Evolutionary conservation across 495 filamentous ascomycete species (phyloP), one percentile per base, ranked within the genome.

Genomic region (Daldinia childiae): DNA sequence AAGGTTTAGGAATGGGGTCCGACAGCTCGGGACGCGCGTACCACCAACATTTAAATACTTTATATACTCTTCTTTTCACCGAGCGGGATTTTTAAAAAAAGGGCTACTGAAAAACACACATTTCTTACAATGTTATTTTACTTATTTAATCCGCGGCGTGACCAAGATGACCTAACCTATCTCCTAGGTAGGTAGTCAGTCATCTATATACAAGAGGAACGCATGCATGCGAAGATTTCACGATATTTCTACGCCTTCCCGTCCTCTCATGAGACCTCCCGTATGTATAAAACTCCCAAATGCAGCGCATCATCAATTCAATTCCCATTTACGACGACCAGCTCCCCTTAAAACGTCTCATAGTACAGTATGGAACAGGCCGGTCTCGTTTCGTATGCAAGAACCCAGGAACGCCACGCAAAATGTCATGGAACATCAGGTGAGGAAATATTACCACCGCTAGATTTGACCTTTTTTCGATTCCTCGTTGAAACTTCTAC

Each of bases 401-500:
- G 30, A 64, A 34, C 48, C 69, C 69, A 55, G 52, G 55, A 72
- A 72, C 69, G 69, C 69, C 69, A 64, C 64, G 69, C 64, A 61
- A 64, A 45, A 64, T 60, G 45, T 64, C 60, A 52, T 61, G 60
- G 54, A 64, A 64, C 30, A 60, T 72, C 8, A 56, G 55, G 45
- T 56, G 54, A 58, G 43, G 36, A 68, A 66, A 57, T 32, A 36
- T 55, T 27, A 30, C 51, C 6, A 17, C 29, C 54, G 54, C 19
- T n/a, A 38, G 29, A n/a, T 64, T 54, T 54, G 30, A 30, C 62
- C 8, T 58, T 21, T 19, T 30, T 56, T 21, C 30, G n/a, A 60
- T 17, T 34, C 38, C 38, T 26, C 39, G 17, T 32, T 4, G 6
- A n/a, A 7, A 0, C 14, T 24, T 19, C 21, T 57, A 41, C 52